A percentile compares a stretch with the other conserved stretches of the same genome.
Evolutionary conservation across 345 rosid genomes (phyloP).

Genomic region (Melastoma malabathricum): DNA sequence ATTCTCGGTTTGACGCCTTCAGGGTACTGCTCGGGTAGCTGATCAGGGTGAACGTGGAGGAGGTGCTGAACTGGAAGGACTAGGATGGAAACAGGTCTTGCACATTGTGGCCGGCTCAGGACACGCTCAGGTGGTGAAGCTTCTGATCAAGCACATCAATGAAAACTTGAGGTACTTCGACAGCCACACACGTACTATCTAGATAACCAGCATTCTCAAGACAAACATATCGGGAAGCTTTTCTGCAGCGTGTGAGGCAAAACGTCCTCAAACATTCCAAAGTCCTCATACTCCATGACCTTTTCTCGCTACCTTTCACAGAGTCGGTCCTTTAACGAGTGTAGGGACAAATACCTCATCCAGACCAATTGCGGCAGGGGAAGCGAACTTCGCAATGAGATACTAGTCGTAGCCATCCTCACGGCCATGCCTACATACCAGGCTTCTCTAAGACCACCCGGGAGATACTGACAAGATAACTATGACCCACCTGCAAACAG

Average conservation of each 20-base stretch:
- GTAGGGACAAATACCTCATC: background rate
- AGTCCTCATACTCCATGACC: background rate
- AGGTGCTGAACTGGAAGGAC: background rate
- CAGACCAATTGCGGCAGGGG: background rate
- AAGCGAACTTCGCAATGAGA: background rate
- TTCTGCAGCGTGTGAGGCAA: background rate
- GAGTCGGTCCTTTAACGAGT: background rate
- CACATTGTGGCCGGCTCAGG: background rate
- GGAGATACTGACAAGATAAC: slow-evolving; percentile 7
- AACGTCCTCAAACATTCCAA: background rate
- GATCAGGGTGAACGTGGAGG: background rate
- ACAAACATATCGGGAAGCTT: background rate
- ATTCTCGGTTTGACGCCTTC: background rate
- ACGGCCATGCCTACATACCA: slow-evolving; percentile 6
- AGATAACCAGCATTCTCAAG: no score
- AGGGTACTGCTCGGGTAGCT: slow-evolving; percentile 6
- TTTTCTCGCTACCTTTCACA: background rate
- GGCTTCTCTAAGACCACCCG: slow-evolving; percentile 3
- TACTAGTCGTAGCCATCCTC: slow-evolving; percentile 6
- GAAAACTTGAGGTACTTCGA: slow-evolving; percentile 1
- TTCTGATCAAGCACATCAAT: background rate
- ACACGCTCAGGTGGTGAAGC: background rate
- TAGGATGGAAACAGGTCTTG: slow-evolving; percentile 3
- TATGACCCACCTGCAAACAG: background rate
- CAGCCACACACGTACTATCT: background rate